Base-by-base conservation (phyloP, 225 moss, liverwort and hornwort genomes). In the Takakia lepidozioides region DNA sequence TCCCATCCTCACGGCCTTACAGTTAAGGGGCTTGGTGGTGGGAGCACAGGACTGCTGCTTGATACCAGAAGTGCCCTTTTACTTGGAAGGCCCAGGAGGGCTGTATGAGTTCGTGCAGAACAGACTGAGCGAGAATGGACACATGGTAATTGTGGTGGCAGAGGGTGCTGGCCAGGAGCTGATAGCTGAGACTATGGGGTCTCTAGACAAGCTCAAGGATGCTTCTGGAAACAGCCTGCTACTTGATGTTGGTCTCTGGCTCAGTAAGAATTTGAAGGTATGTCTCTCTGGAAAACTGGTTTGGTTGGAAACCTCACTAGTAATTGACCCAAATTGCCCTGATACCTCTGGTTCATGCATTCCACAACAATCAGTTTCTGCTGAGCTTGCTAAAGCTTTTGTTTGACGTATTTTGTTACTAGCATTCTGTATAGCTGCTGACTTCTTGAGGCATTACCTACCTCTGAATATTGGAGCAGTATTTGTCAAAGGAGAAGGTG, bases 121-220 rank as follows among this genome's bases (percentile, higher is more conserved):
- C 32, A 69, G 82, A 7, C 52, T 82, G 19, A 64, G 48, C 38
- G 82, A 82, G 29, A 77, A 61, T 50, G 82, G 77, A 1, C 82
- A 82, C 44, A 73, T 82, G 73, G 82, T 82, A 19, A 28, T 82
- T 10, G 82, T 82, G 32, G 76, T 76, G 23, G 82, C 82, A 5
- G 82, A 82, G 54, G 82, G 82, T 49, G 73, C 77, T 4, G 82
- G 82, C 5, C 82, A 82, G 35, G 82, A 82, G 64, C 70, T 82
- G 3, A 61, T 82, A 24, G 60, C 70, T 4, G 70, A 77, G 55
- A 70, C 52, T 32, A 27, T 43, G 14, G 34, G 35, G 15, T 40
- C 54, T 55, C 8, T 63, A n/a, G 27, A 55, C 18, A 52, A 29
- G 2, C 34, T 36, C 25, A 76, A 47, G 10, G 82, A 82, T 62